Base-by-base conservation (phyloP, 257 asterid genomes). In the Solanum boliviense region DNA sequence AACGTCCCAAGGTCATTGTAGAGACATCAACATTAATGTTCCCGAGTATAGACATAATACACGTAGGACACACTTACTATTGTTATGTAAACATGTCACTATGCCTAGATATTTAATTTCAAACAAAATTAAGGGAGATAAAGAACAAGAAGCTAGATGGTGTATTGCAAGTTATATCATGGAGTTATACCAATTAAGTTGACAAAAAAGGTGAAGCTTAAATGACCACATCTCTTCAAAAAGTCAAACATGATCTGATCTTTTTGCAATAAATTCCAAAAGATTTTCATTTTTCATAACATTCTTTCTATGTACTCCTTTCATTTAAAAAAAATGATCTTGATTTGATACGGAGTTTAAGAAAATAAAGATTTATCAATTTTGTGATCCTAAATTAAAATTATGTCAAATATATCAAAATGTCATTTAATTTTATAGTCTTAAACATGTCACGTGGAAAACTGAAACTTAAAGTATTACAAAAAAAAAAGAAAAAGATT, bases 231-330 rank as follows among this genome's bases (percentile, higher is more conserved):
- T 89, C 90, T 62, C 81, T 60, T 84, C 6, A 25, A 10, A 20
- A 87, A 93, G 92, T 93, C 94, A 90, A 91, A 91, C 52, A 67
- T 52, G 76, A 89, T 7, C 87, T 75, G 41, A 87, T 90, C 35
- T 84, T 78, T 78, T 89, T 48, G 18, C 85, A 65, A 81, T 56
- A 87, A 83, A 89, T 87, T 90, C 92, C 89, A 39, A 85, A 46
- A 39, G 41, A 76, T 88, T 62, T 72, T 36, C 5, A 36, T 74
- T 74, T 74, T 65, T 29, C 13, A 23, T 35, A 73, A 85, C n/a
- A 88, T 86, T 79, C 72, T 60, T 20, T 56, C 81, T 1, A 10
- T 62, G 31, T 68, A 56, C 9, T 52, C n/a, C 1, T 1, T 52
- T 1, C n/a, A 18, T 18, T 52, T 18, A 2, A 31, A 6, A 48